Conservation (phyloP, 129 eudicot genomes). For the Ambrosia artemisiifolia region DNA sequence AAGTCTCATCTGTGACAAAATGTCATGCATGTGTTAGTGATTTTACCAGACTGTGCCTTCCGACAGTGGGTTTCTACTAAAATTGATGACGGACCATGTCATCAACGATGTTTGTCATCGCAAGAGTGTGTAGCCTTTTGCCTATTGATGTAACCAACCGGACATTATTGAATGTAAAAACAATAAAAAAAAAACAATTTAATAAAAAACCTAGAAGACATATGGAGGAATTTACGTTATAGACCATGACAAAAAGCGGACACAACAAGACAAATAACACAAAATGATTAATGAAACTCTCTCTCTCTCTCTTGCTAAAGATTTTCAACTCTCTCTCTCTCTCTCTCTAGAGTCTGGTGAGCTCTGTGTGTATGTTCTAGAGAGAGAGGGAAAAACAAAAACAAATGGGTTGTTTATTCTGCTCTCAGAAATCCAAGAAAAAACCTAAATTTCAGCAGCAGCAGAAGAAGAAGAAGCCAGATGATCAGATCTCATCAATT, state of each 20-base stretch:
- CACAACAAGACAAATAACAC: slow-evolving; percentile 35
- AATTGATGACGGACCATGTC: no score
- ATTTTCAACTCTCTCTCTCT: slow-evolving; percentile 33
- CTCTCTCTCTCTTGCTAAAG: slow-evolving; percentile 18
- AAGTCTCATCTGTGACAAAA: no score
- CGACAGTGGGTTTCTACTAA: no score
- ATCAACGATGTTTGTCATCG: no score
- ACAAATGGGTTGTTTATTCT: slow-evolving; percentile 69
- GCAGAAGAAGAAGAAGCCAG: slow-evolving; percentile 43
- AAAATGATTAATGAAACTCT: slow-evolving; percentile 35
- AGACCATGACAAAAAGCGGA: slow-evolving; percentile 33
- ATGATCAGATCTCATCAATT: slow-evolving; percentile 81
- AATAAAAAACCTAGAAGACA: slow-evolving; percentile 5
- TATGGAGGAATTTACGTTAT: slow-evolving; percentile 15
- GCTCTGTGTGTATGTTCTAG: slow-evolving; percentile 24
- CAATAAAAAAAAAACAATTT: no score
- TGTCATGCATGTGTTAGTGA: no score
- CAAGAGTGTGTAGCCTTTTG: no score
- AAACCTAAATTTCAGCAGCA: slow-evolving; percentile 40
- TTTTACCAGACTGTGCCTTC: no score
- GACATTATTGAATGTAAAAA: no score
- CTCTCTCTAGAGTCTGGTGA: slow-evolving; percentile 32
- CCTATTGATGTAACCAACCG: no score
- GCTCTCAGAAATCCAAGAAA: slow-evolving; percentile 63
- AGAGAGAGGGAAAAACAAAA: slow-evolving; percentile 19